Base-by-base conservation (phyloP, 192 early-diverging fungal species). In the Coemansia sp. region DNA sequence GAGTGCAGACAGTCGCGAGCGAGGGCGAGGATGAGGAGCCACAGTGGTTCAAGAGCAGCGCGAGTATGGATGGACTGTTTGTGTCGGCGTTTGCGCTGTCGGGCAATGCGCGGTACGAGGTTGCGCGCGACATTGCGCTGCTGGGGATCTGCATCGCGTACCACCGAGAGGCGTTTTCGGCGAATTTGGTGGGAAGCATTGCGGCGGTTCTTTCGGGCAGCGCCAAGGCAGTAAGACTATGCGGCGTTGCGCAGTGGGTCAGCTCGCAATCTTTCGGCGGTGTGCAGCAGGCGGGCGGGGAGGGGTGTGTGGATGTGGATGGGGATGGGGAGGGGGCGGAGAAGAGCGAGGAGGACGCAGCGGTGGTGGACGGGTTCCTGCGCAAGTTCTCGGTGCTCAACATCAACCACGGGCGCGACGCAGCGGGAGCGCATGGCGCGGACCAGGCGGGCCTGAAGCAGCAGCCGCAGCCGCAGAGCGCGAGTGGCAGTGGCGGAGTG, bases 351-450 rank as follows among this genome's bases (percentile, higher is more conserved):
- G n/a, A n/a, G 3, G 54, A 48, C 6, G 34, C 21, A 14, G 41
- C 27, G 10, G 53, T 42, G 0, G 61, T 42, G 15, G 71, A 74
- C 32, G 71, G 66, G 21, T 77, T 77, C 29, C 33, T 77, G 62
- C 53, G 63, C 36, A 59, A 53, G 26, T 77, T 77, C 45, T 68
- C 73, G 11, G 73, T 77, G 43, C 65, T 77, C 38, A 77, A 69
- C 42, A 65, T 77, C 54, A 53, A 60, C 32, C 47, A 50, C 5
- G 53, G 56, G 6, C 47, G 50, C 22, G 72, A 59, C 53, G 57
- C 64, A 2, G 65, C 65, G 1, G 46, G 56, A 7, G n/a, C n/a
- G n/a, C n/a, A n/a, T n/a, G n/a, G n/a, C 55, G 68, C 47, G 18
- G 34, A 2, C 26, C 31, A 14, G 43, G 45, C 29, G 42, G 51